Conservation (phyloP, 202 grass and related monocot species). For the Setaria italica region DNA sequence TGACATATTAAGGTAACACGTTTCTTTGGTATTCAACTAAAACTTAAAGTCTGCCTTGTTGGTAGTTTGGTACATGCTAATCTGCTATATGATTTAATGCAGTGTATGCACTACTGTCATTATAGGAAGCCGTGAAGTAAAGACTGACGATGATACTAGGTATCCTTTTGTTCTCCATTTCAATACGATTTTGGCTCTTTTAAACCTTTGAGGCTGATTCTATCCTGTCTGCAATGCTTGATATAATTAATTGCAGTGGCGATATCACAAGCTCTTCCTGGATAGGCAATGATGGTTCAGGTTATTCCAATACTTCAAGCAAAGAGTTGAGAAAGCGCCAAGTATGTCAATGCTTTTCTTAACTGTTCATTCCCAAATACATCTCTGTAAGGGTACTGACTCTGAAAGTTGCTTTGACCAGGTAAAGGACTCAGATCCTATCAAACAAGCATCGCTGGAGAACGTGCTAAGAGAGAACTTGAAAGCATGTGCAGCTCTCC, state of each 20-base stretch:
- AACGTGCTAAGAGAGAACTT: constrained; percentile 84
- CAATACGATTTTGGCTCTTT: constrained; percentile 23
- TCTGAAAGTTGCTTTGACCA: constrained; percentile 52
- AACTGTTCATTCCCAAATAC: neutral
- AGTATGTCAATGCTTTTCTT: constrained; percentile 48
- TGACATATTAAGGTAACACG: constrained; percentile 86
- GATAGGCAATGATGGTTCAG: constrained; percentile 60
- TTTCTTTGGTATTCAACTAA: constrained; percentile 37
- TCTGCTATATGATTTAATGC: constrained; percentile 42
- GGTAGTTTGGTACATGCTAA: constrained; percentile 14
- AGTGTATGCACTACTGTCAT: constrained; percentile 95
- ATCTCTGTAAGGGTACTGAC: constrained; percentile 21
- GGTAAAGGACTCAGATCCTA: constrained; percentile 94
- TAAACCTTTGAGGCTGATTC: constrained; percentile 14
- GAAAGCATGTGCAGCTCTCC: constrained; percentile 85
- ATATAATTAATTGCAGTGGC: constrained; percentile 61
- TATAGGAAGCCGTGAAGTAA: constrained; percentile 74
- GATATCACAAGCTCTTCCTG: constrained; percentile 84
- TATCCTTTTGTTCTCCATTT: constrained; percentile 32
- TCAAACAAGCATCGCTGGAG: constrained; percentile 87
- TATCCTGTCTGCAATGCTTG: constrained; percentile 31
- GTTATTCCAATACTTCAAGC: constrained; percentile 63
- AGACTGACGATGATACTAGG: constrained; percentile 82
- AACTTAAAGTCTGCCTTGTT: constrained; percentile 17
- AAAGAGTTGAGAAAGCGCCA: constrained; percentile 88